Base-by-base conservation (phyloP, 345 rosid genomes). In the Eucalyptus cloeziana region DNA sequence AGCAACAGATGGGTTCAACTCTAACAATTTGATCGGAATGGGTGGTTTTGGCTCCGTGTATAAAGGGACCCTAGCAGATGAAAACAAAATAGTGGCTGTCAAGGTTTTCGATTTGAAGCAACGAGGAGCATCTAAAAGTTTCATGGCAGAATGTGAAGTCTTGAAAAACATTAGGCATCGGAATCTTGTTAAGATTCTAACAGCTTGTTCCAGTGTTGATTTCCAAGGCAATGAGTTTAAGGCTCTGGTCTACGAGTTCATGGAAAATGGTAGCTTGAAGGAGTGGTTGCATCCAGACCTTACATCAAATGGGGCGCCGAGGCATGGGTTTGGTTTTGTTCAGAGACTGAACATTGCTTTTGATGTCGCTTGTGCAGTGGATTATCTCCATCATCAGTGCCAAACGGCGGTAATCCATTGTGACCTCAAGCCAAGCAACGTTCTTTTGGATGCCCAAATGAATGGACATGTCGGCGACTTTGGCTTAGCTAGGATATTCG, bases 401-500 rank as follows among this genome's bases (percentile, higher is more conserved):
- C 85, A 85, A 10, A 88, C 71, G 1, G n/a, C 86, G 1, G 88
- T 92, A 0, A 56, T 89, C 49, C 93, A 89, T 40, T 88, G 92
- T 89, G 92, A 92, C 71, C 92, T 90, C 10, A 89, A 90, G 87
- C 89, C 90, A 15, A 85, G 88, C 33, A 90, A 90, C 54, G 1
- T 90, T 64, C 92, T 91, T 43, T 6, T 91, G 4, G 92, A 91
- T 37, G 60, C 43, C 44, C 50, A 90, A 16, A 87, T 89, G 89
- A 87, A 25, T 50, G 89, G 79, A 64, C 88, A 87, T 67, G 67
- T 89, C 24, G 33, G 90, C 5, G 92, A 89, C 69, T 90, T 90
- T 5, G 86, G 90, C 43, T 60, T 87, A 4, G 90, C 89, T 27
- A 87, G 88, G 58, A 76, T 71, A 71, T 58, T 85, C 44, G 0